Evolutionary conservation across 768 basidiomycete genomes (phyloP).

Genomic region (Tulasnella sp.): DNA sequence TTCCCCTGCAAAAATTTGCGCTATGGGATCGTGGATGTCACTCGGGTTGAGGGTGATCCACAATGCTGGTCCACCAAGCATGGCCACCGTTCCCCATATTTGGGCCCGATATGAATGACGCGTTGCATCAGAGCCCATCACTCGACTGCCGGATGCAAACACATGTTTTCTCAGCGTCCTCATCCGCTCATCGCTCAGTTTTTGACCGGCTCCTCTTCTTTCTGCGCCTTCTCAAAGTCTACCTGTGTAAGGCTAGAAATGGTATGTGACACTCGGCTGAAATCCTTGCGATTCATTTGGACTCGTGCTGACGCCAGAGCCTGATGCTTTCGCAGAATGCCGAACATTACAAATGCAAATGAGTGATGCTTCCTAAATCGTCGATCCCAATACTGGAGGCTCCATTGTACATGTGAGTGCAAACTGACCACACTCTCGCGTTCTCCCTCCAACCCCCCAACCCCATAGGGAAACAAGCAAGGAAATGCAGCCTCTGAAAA

Average conservation of each 20-base stretch:
- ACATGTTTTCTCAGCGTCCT: no score
- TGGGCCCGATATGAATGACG: slow-evolving; percentile 20
- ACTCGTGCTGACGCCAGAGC: slow-evolving; percentile 23
- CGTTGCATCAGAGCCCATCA: slow-evolving; percentile 19
- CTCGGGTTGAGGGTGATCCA: slow-evolving; percentile 36
- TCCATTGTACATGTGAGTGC: no score
- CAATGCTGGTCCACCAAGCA: slow-evolving; percentile 25
- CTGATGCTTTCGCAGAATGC: not conserved
- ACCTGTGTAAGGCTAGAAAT: no score
- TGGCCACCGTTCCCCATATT: slow-evolving; percentile 29
- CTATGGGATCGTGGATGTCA: slow-evolving; percentile 33
- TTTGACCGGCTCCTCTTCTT: no score
- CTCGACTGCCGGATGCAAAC: no score
- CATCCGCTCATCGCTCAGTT: no score
- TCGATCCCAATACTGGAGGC: not conserved
- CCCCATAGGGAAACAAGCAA: no score
- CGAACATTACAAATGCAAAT: slow-evolving; percentile 7
- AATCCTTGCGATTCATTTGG: slow-evolving; percentile 25
- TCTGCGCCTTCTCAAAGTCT: no score
- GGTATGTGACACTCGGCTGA: no score
- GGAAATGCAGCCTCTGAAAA: no score
- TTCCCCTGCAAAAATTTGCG: slow-evolving; percentile 32
- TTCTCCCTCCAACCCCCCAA: no score
- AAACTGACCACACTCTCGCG: no score
- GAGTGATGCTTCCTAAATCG: slow-evolving; percentile 1